Base-by-base conservation (phyloP, 257 asterid species). In the Salvia rosmarinus region DNA sequence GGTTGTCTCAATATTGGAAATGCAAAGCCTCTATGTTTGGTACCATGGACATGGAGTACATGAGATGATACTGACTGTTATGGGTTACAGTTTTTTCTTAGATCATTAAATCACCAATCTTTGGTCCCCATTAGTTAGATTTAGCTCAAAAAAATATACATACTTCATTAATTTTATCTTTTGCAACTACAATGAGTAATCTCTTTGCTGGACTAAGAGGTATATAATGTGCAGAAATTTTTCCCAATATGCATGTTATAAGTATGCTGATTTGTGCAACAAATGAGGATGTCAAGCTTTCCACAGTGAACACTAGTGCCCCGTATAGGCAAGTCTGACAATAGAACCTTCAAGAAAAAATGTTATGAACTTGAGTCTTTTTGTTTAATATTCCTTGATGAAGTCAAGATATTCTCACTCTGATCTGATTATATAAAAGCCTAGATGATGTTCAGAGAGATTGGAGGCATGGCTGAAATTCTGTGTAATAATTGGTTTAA, bases 291-390 rank as follows among this genome's bases (percentile, higher is more conserved):
- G 47, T 43, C 9, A 51, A 68, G 40, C 28, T 63, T 63, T 75
- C 16, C 19, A 63, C 13, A 54, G 43, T 40, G 37, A 21, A 32
- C 34, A 6, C 17, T 6, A 32, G 39, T 46, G 60, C 23, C 50
- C 52, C n/a, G 43, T 20, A 43, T 42, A 39, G 44, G 70, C 10
- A 32, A 59, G 43, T 42, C 39, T 49, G 76, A 58, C 39, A 71
- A 52, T 76, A 8, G 61, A 67, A 62, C 62, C 61, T 69, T 68
- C 39, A 46, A 67, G 43, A 59, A 3, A 42, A 39, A 6, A 23
- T 66, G 40, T 19, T 47, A 39, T 39, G 21, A 35, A 37, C 47
- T 54, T 19, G 47, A 54, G 43, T 35, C 35, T 62, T 42, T 62
- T 32, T 70, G 58, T 50, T 60, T 47, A 39, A 14, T 71, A 71